Percentiles rank a stretch among this genome's conserved stretches.
These are phyloP conservation scores for Akebia trifoliata DNA, from an alignment of 164 flowering plant species.

Conservation along the genomic window DNA sequence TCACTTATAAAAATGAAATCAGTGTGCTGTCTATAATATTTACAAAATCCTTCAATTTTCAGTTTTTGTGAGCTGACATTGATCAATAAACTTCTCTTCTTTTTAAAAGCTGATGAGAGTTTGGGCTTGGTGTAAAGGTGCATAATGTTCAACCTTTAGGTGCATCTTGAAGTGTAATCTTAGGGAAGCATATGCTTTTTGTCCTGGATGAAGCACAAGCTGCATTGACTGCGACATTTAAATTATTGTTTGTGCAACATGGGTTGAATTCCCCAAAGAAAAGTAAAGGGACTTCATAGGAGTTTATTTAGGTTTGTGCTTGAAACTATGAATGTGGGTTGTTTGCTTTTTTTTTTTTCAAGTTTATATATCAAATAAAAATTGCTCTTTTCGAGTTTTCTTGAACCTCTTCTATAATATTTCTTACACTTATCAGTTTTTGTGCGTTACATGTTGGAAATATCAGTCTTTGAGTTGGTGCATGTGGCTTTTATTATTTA, in stretches of 20 bases:
- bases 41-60: too few species aligned
- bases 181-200: not conserved
- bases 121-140: not conserved
- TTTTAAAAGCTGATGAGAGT: not conserved
- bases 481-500: not conserved
- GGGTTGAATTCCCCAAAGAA: not conserved
- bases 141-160: not conserved
- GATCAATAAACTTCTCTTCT: not conserved
- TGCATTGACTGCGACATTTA: not conserved
- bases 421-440: not conserved
- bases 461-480: not conserved
- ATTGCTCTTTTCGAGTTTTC: too few species aligned
- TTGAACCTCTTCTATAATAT: not conserved
- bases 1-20: too few species aligned
- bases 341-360: too few species aligned
- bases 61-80: not conserved
- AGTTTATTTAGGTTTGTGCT: not conserved
- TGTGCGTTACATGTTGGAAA: not conserved
- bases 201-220: not conserved
- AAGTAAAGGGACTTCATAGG: not conserved
- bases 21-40: too few species aligned
- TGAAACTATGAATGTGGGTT: too few species aligned
- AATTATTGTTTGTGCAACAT: too few species aligned
- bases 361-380: too few species aligned
- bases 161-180: not conserved